These are phyloP conservation scores for Epichloe sylvatica DNA, from an alignment of 2,329 filamentous ascomycete species.

Conservation along the genomic window DNA sequence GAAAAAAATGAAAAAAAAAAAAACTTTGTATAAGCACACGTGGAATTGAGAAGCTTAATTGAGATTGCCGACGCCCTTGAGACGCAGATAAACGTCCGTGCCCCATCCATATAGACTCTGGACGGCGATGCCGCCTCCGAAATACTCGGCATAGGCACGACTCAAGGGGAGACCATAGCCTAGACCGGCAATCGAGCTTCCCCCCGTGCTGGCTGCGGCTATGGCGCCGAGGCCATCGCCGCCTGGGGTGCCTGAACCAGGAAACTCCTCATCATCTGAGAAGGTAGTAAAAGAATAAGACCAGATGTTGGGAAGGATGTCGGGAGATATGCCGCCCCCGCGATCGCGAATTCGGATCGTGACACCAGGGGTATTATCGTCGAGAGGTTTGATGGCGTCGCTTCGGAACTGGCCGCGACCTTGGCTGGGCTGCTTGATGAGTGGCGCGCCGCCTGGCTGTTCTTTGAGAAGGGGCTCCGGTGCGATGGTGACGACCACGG, in stretches of 20 bases:
- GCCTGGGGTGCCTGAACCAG: conserved; percentile 25
- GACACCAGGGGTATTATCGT: conserved; percentile 63
- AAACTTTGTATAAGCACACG: not conserved
- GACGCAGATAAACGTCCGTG: conserved; percentile 51
- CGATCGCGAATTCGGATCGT: conserved; percentile 91
- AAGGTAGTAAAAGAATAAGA: conserved; percentile 97
- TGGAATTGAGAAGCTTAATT: conserved; percentile 10
- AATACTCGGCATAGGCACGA: conserved; percentile 92
- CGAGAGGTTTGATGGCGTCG: conserved; percentile 41
- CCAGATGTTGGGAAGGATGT: conserved; percentile 79
- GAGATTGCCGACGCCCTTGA: conserved; percentile 49
- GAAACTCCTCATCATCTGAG: conserved; percentile 40
- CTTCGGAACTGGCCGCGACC: conserved; percentile 27
- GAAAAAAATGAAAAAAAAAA: too few species aligned
- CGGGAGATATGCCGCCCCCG: conserved; percentile 82
- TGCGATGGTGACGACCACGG: conserved; percentile 85
- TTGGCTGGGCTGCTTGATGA: conserved; percentile 22
- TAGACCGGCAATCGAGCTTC: conserved; percentile 77
- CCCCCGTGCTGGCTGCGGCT: conserved; percentile 58
- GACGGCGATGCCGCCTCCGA: conserved; percentile 88
- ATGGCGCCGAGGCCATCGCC: conserved; percentile 62
- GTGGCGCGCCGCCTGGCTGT: conserved; percentile 11
- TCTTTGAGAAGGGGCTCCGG: conserved; percentile 38
- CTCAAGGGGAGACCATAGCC: conserved; percentile 87
- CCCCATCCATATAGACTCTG: conserved; percentile 94